phyloP scores from a whole-genome alignment of 2,329 filamentous ascomycete species.

The Talaromyces pinophilus region DNA sequence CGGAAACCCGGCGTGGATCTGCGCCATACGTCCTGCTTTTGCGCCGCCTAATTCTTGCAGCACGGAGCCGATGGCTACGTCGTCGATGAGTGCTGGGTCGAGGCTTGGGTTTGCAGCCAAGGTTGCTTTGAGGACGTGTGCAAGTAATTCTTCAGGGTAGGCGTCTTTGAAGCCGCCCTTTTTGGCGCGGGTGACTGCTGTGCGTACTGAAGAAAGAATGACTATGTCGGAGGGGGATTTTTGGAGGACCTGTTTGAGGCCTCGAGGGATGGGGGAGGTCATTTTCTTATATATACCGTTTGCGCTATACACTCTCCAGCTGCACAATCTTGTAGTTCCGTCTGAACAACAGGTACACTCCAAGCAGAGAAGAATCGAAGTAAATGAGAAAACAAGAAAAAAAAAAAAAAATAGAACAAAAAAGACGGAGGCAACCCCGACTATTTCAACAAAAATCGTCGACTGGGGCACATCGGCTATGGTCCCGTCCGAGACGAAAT shows the following conservation, averaged over 20 bases:
- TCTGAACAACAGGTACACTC: background rate
- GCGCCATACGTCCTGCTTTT: conserved; percentile 88
- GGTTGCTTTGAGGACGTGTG: conserved; percentile 63
- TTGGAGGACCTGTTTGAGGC: conserved; percentile 72
- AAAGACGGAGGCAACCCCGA: conserved; percentile 27
- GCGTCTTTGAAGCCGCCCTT: conserved; percentile 83
- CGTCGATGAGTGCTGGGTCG: conserved; percentile 68
- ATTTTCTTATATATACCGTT: conserved; percentile 34
- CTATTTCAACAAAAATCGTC: conserved; percentile 15
- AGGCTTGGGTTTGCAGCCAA: conserved; percentile 72
- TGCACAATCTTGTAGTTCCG: background rate
- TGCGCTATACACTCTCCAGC: background rate
- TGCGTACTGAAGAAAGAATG: conserved; percentile 86
- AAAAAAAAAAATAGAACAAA: background rate
- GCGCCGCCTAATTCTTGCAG: conserved; percentile 86
- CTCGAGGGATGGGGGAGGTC: conserved; percentile 57
- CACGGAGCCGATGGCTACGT: conserved; percentile 84
- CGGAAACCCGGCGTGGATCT: conserved; percentile 78
- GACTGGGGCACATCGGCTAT: conserved; percentile 35
- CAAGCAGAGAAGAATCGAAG: background rate
- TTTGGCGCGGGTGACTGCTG: conserved; percentile 79
- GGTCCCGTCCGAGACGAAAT: conserved; percentile 31
- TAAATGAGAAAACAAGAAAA: background rate
- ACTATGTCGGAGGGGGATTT: conserved; percentile 82
- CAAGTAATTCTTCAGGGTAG: conserved; percentile 86